Evolutionary conservation across 108 stramenopile genomes (phyloP), one percentile per base, ranked within the genome.

Genomic region (Phaeodactylum tricornutum): DNA sequence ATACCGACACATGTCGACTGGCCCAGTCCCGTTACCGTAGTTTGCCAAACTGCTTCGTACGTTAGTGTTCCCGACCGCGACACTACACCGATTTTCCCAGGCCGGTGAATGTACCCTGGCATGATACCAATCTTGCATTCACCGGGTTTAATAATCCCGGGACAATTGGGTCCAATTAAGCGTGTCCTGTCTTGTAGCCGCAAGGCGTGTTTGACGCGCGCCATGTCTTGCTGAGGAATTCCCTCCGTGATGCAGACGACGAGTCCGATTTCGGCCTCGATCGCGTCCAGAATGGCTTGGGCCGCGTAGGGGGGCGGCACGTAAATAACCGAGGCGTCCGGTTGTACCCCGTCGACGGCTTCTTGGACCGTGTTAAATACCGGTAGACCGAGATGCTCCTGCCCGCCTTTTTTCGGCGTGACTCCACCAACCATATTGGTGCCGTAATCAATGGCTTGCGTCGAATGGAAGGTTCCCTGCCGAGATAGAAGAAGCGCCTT

Each of bases 41-140:
- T 98, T 73, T 98, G 98, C 44, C 83, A 78, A 27, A 98, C 98
- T 16, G 98, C 98, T 64, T 98, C 98, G 59, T 98, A 98, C 2
- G 98, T 98, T 24, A 98, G 53, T 8, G 98, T 98, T 40, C 98
- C 98, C 43, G 79, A 83, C 28, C 98, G 76, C 28, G 81, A 84
- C 7, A 98, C 98, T 23, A 98, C 92, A 48, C 98, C 98, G 61
- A 98, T 97, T 66, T 93, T 96, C 29, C 98, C 98, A 41, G 53
- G 55, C 62, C 53, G 61, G 72, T 98, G 98, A 75, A 98, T 98
- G 79, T 97, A 94, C 47, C 98, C 98, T 32, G 98, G 98, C 98
- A 98, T 98, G 80, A 98, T 98, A 27, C 98, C 98, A 52, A 99
- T 96, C 71, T 99, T 99, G 74, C 93, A 96, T 74, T 97, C 98